Evolutionary conservation across 805 yeast genomes (phyloP).

Genomic region (Lipomyces yamadae): DNA sequence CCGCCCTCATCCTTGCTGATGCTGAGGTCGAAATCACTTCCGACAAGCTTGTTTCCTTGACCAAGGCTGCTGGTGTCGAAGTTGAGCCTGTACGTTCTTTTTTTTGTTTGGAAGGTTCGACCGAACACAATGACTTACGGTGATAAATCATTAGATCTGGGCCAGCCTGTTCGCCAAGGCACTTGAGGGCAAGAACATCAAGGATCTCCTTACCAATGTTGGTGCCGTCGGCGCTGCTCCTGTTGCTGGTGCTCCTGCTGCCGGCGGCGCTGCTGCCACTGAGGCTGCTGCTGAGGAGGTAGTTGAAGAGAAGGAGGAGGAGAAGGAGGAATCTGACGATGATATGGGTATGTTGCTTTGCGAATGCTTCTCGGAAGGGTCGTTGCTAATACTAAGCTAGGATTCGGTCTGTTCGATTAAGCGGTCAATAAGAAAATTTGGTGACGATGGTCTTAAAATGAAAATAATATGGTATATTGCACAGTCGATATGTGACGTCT

Average conservation of each 20-base stretch:
- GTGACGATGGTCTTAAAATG: not conserved
- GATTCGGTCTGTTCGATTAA: conserved; percentile 72
- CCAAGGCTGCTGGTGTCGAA: conserved; percentile 81
- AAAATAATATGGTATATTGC: not conserved
- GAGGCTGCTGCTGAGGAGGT: conserved; percentile 38
- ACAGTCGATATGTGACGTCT: not conserved
- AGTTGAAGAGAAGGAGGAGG: conserved; percentile 40
- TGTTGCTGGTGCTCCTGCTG: conserved; percentile 70
- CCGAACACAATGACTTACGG: not conserved
- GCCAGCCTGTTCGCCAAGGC: conserved; percentile 89
- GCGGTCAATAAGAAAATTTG: conserved; percentile 10
- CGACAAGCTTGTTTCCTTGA: conserved; percentile 77
- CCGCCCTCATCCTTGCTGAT: conserved; percentile 97
- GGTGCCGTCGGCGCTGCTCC: conserved; percentile 77
- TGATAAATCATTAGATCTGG: conserved; percentile 59
- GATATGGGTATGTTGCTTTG: conserved; percentile 77
- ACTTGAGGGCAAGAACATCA: conserved; percentile 79
- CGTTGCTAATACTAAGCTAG: conserved; percentile 27
- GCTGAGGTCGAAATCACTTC: conserved; percentile 92
- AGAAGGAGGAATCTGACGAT: conserved; percentile 40
- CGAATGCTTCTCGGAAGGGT: not conserved
- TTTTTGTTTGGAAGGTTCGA: not conserved
- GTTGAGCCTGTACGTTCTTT: conserved; percentile 60
- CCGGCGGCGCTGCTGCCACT: conserved; percentile 58
- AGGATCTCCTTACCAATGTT: conserved; percentile 72